Percentiles rank a stretch among this genome's conserved stretches.
Evolutionary conservation across 2,329 filamentous ascomycete species (phyloP).

Genomic region (Sclerotinia minor): DNA sequence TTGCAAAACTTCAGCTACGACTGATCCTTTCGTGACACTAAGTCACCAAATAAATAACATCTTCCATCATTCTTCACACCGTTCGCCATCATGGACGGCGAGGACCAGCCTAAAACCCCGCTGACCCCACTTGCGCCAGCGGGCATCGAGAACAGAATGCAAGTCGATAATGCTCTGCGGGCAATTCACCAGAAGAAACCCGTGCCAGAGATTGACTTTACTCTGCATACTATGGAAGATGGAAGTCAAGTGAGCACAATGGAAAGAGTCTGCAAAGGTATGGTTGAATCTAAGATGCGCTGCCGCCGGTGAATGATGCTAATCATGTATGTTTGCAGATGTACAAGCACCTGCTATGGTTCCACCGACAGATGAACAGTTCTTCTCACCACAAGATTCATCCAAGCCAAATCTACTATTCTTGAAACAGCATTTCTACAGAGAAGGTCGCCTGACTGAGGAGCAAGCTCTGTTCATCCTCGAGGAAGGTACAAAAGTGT

Average conservation of each 20-base stretch:
- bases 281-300: conserved; percentile 29
- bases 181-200: conserved; percentile 95
- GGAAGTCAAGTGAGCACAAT: conserved; percentile 90
- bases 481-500: conserved; percentile 78
- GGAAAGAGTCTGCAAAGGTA: conserved; percentile 99
- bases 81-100: conserved; percentile 39
- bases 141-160: conserved; percentile 40
- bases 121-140: conserved; percentile 30
- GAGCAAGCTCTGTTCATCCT: conserved; percentile 98
- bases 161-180: conserved; percentile 86
- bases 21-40: background rate
- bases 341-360: conserved; percentile 96
- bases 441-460: conserved; percentile 93
- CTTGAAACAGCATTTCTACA: conserved; percentile 97
- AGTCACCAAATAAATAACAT: conserved; percentile 11
- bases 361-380: conserved; percentile 90
- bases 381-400: conserved; percentile 83
- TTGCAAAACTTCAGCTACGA: background rate
- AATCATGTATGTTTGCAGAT: conserved; percentile 57
- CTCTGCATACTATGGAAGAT: conserved; percentile 98
- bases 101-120: conserved; percentile 32
- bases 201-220: conserved; percentile 97
- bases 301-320: conserved; percentile 23
- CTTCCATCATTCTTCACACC: conserved; percentile 12
- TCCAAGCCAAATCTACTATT: conserved; percentile 91